A percentile compares a stretch with the other conserved stretches of the same genome.
Evolutionary conservation across 306 rosid species (phyloP).

Genomic region (Sphenostylis stenocarpa): DNA sequence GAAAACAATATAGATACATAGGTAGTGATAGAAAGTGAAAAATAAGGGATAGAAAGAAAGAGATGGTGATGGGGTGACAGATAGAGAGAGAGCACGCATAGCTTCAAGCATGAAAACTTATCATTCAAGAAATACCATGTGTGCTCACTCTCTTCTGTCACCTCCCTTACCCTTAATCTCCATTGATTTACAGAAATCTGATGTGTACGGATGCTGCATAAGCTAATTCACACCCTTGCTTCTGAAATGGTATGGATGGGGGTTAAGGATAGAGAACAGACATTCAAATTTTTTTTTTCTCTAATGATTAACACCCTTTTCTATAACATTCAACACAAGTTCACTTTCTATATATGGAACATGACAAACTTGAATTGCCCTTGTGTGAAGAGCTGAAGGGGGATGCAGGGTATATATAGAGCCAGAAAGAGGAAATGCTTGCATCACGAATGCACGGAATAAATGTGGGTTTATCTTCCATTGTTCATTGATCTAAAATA

Average conservation of each 20-base stretch:
- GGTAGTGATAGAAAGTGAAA: neutral
- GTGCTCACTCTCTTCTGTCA: constrained; percentile 99
- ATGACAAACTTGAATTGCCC: constrained; percentile 20
- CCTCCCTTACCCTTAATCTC: constrained; percentile 61
- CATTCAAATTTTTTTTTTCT: neutral
- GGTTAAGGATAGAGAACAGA: neutral
- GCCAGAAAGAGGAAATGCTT: constrained; percentile 35
- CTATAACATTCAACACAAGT: constrained; percentile 20
- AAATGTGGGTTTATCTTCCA: constrained; percentile 59
- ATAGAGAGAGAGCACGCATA: constrained; percentile 90
- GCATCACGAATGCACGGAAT: constrained; percentile 68
- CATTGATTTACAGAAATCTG: neutral
- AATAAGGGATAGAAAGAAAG: neutral
- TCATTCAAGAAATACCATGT: constrained; percentile 79
- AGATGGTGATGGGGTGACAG: constrained; percentile 68
- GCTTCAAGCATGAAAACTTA: constrained; percentile 67
- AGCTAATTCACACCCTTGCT: neutral
- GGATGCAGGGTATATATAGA: constrained; percentile 61
- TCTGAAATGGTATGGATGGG: neutral
- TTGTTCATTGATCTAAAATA: constrained; percentile 35
- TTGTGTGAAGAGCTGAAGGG: constrained; percentile 40
- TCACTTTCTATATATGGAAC: constrained; percentile 28
- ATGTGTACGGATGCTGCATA: neutral
- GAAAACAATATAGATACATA: neutral
- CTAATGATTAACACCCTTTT: constrained; percentile 13